Evolutionary conservation across 1,284 basidiomycete genomes (phyloP).

Genomic region (Golubevia pallescens): DNA sequence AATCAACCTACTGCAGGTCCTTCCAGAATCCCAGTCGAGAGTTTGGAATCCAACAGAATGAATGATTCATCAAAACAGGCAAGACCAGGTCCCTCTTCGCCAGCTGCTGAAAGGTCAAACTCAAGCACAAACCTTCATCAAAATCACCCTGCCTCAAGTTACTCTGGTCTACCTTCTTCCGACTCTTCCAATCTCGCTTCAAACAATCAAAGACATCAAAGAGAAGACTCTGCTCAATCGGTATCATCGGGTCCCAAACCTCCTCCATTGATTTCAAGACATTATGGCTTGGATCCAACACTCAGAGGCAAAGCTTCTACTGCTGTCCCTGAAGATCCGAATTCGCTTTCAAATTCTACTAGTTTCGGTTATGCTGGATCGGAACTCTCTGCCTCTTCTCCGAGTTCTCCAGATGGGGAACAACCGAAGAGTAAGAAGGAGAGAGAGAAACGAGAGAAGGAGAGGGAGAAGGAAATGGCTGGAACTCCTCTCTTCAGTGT

Average conservation of each 20-base stretch:
- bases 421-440: background rate
- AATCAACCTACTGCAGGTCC: too few species aligned
- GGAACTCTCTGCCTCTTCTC: background rate
- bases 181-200: background rate
- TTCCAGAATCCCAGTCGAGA: too few species aligned
- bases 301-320: background rate
- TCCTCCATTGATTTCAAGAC: background rate
- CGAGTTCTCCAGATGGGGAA: background rate
- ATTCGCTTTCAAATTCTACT: background rate
- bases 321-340: background rate
- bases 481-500: constrained; percentile 29
- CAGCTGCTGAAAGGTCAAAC: too few species aligned
- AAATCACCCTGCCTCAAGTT: too few species aligned
- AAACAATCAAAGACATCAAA: background rate
- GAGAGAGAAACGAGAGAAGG: background rate
- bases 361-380: background rate
- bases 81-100: too few species aligned
- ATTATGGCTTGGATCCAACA: background rate
- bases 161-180: background rate
- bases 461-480: background rate
- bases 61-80: too few species aligned
- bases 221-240: background rate
- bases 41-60: too few species aligned
- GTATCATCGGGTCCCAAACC: background rate
- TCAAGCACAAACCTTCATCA: too few species aligned